Conservation (phyloP, 768 basidiomycete species). For the Pisolithus marmoratus region DNA sequence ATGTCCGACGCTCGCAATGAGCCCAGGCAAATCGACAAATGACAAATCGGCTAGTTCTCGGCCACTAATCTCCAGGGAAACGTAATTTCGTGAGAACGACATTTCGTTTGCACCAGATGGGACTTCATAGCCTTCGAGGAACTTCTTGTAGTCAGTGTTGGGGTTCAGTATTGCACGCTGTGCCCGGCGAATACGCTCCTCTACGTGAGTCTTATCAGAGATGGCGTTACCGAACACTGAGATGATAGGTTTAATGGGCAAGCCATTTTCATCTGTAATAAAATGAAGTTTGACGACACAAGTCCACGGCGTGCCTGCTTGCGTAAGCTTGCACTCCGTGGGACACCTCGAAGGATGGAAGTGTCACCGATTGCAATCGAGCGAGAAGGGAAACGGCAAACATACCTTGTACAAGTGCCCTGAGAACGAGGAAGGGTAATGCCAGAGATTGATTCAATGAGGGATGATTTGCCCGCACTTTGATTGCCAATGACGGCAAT, state of each 20-base stretch:
- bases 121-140: constrained; percentile 8
- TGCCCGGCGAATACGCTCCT: constrained; percentile 61
- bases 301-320: constrained; percentile 38
- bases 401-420: constrained; percentile 72
- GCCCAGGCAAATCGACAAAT: constrained; percentile 59
- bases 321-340: constrained; percentile 49
- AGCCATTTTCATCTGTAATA: constrained; percentile 33
- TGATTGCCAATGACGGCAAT: constrained; percentile 72
- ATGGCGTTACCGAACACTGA: constrained; percentile 46
- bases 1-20: constrained; percentile 51
- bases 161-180: constrained; percentile 66
- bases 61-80: constrained; percentile 56
- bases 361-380: background rate
- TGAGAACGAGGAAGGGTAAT: constrained; percentile 63
- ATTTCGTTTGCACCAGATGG: constrained; percentile 10
- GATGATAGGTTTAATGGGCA: constrained; percentile 31
- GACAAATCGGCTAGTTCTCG: constrained; percentile 57
- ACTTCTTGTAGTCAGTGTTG: constrained; percentile 11
- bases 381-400: background rate
- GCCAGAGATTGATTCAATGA: constrained; percentile 74
- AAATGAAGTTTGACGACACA: constrained; percentile 47
- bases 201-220: constrained; percentile 46
- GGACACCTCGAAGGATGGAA: constrained; percentile 38
- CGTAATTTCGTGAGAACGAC: constrained; percentile 51
- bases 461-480: constrained; percentile 70